Base-by-base conservation (phyloP, 176 grass and related monocot species). In the Carex scoparia region DNA sequence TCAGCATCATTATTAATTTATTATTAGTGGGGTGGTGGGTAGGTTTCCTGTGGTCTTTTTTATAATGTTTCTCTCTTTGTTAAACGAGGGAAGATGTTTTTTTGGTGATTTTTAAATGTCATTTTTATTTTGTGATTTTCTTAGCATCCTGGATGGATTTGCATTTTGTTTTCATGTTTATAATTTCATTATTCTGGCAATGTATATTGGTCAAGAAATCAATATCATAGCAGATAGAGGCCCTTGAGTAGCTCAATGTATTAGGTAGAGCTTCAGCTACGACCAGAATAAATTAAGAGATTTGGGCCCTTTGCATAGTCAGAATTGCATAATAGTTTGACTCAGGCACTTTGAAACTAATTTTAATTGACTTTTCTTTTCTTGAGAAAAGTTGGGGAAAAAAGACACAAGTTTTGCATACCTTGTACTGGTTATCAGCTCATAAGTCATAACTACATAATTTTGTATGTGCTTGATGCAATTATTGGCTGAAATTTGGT, bases 401-500 rank as follows among this genome's bases (percentile, higher is more conserved):
- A 37, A 70, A 6, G 51, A 73, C 23, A 27, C n/a, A 74, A 53
- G 1, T 53, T 75, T 75, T 75, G 70, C 72, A 28, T 76, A 10
- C 46, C 10, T 46, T 54, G 46, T 76, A 11, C 27, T 76, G 19
- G 11, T 77, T 33, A 1, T 77, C 19, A 77, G 72, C 72, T 31
- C 19, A 31, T 31, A 77, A 56, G 38, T 40, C 38, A 40, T 40
- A 40, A 40, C 72, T 32, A 4, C 72, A 55, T 76, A 57, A 55
- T 56, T 77, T 77, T 32, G 12, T 77, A 8, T 56, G 73, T 57
- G 27, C 49, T 77, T 54, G 48, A 15, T 76, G 3, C 19, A 76
- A 69, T 76, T 76, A 76, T 76, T 76, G 48, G 72, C 72, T 54
- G 11, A 74, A 74, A 74, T 76, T 76, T 46, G 72, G 19, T 76